A percentile compares a stretch with the other conserved stretches of the same genome.
These are phyloP conservation scores for Cymodocea nodosa DNA, from an alignment of 116 monocot species.

Conservation along the genomic window DNA sequence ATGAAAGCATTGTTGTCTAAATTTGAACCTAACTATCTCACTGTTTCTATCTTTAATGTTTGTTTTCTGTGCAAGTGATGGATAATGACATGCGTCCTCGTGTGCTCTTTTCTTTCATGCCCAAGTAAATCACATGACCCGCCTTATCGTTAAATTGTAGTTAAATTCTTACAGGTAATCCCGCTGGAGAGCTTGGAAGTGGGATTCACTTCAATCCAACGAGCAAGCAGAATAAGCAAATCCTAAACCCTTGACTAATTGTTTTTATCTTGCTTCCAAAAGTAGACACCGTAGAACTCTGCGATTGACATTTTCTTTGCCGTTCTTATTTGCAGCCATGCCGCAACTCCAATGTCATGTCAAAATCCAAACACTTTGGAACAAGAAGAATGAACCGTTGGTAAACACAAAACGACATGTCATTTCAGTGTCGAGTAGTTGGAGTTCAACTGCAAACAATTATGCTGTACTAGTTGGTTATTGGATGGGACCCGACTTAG, in stretches of 20 bases:
- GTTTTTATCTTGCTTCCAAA: neutral
- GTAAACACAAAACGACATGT: neutral
- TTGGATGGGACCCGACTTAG: conserved; percentile 63
- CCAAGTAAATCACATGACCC: neutral
- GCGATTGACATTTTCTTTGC: neutral
- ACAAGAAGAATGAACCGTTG: neutral
- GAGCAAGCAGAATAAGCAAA: neutral
- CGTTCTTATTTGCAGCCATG: neutral
- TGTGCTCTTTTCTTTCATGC: neutral
- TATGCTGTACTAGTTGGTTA: conserved; percentile 31
- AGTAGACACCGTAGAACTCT: neutral
- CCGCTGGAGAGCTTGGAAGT: neutral
- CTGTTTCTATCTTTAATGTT: too few species aligned
- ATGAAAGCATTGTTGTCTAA: too few species aligned
- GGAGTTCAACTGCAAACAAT: neutral
- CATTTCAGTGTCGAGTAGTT: neutral
- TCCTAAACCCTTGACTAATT: neutral
- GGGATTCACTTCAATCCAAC: neutral
- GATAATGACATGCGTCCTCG: neutral
- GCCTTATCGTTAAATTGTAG: neutral
- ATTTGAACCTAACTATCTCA: too few species aligned
- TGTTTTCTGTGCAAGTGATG: too few species aligned
- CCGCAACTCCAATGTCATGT: neutral
- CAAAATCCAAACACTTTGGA: neutral
- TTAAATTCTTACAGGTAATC: conserved; percentile 1